Conservation (phyloP, 192 early-diverging fungal species). For the Podila verticillata region DNA sequence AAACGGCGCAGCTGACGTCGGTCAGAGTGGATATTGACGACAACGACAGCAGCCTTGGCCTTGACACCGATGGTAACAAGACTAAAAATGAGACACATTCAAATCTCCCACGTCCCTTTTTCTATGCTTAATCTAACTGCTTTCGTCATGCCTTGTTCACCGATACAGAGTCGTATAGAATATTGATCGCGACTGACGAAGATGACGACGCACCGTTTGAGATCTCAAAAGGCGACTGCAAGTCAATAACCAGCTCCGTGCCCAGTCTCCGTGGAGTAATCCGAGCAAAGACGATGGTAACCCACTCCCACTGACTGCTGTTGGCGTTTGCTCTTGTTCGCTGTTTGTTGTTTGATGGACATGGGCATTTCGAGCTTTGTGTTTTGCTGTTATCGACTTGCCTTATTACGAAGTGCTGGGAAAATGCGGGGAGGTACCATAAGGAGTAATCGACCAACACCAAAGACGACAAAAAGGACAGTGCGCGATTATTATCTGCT, state of each 20-base stretch:
- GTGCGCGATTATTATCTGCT: too few relatives aligned
- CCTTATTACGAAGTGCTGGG: too few relatives aligned
- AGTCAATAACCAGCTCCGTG: not conserved
- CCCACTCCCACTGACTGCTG: not conserved
- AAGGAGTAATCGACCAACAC: too few relatives aligned
- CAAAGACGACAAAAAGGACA: too few relatives aligned
- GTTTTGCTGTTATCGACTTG: too few relatives aligned
- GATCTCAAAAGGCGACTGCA: constrained; percentile 8
- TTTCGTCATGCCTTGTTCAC: not conserved
- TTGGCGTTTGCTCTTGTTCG: not conserved
- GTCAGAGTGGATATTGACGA: constrained; percentile 15
- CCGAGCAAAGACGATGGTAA: constrained; percentile 38
- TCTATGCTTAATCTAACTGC: not conserved
- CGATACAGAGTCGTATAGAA: constrained; percentile 23
- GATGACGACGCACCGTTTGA: constrained; percentile 16
- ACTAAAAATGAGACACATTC: not conserved
- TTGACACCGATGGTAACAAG: constrained; percentile 32
- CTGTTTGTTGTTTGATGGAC: too few relatives aligned
- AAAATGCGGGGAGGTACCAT: too few relatives aligned
- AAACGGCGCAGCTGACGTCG: not conserved
- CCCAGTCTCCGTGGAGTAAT: constrained; percentile 14
- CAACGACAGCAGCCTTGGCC: not conserved
- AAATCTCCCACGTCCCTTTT: not conserved
- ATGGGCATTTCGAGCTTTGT: too few relatives aligned
- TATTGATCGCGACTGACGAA: constrained; percentile 27